Percentiles rank a stretch among this genome's conserved stretches.
phyloP scores from a whole-genome alignment of 2,329 filamentous ascomycete species.

The Albophoma yamanashiensis region DNA sequence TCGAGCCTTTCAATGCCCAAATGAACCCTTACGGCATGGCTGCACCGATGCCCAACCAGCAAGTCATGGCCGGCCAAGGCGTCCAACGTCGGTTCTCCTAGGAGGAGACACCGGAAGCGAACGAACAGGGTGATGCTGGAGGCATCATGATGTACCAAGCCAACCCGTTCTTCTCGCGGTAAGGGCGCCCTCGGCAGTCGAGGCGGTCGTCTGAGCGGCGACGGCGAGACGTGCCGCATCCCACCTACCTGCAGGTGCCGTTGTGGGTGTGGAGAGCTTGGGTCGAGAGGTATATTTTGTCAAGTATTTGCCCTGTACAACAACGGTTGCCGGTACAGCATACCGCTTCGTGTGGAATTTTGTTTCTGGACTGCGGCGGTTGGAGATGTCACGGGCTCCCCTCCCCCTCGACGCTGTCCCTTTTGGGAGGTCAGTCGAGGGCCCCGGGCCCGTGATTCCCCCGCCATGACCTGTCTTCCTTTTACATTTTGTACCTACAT shows the following conservation, averaged over 20 bases:
- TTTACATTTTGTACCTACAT: constrained; percentile 25
- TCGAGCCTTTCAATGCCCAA: constrained; percentile 43
- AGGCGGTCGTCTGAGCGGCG: background rate
- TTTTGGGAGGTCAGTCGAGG: background rate
- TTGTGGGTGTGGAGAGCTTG: background rate
- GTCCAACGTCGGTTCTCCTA: constrained; percentile 49
- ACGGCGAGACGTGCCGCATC: background rate
- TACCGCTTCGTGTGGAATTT: background rate
- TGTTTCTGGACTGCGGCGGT: background rate
- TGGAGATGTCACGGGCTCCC: background rate
- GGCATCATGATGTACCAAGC: background rate
- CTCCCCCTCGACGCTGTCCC: background rate
- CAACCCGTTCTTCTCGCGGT: constrained; percentile 10
- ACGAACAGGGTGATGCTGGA: background rate
- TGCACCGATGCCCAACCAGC: constrained; percentile 38
- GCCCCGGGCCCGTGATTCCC: background rate
- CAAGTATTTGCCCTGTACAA: background rate
- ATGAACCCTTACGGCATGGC: constrained; percentile 52
- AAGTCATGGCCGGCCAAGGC: constrained; percentile 44
- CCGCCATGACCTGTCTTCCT: background rate
- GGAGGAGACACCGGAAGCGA: constrained; percentile 10
- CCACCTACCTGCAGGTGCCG: background rate
- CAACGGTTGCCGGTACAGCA: background rate
- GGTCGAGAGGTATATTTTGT: background rate
- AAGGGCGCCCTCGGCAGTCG: background rate